Evolutionary conservation across 176 grass and related monocot species (phyloP).

Genomic region (Oryza meridionalis): DNA sequence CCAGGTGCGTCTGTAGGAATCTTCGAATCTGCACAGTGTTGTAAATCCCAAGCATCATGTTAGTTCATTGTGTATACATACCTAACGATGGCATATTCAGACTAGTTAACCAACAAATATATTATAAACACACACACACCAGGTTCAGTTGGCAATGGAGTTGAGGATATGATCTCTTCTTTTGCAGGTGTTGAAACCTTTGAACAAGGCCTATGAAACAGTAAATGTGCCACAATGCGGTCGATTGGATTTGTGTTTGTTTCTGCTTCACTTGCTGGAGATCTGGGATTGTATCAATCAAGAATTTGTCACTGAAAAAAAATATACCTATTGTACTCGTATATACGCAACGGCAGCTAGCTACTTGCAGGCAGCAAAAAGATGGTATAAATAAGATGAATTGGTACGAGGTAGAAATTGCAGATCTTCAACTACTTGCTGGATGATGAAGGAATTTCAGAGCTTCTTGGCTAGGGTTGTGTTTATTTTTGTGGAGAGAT

Average conservation of each 20-base stretch:
- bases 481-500: neutral
- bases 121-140: conserved; percentile 36
- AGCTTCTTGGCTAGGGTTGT: neutral
- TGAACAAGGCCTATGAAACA: conserved; percentile 62
- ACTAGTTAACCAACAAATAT: conserved; percentile 6
- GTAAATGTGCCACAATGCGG: conserved; percentile 68
- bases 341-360: neutral
- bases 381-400: neutral
- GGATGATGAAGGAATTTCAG: neutral
- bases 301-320: conserved; percentile 23
- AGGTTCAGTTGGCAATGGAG: conserved; percentile 35
- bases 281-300: conserved; percentile 39
- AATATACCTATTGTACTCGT: neutral
- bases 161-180: conserved; percentile 50
- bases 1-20: conserved; percentile 26
- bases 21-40: conserved; percentile 45
- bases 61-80: conserved; percentile 16
- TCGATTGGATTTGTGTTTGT: conserved; percentile 77
- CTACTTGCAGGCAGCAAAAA: neutral
- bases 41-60: neutral
- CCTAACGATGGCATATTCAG: neutral
- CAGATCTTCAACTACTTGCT: neutral
- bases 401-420: neutral
- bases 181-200: conserved; percentile 43
- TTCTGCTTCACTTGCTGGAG: conserved; percentile 48